Base-by-base conservation (phyloP, 805 yeast genomes). In the Candida broadrunensis region DNA sequence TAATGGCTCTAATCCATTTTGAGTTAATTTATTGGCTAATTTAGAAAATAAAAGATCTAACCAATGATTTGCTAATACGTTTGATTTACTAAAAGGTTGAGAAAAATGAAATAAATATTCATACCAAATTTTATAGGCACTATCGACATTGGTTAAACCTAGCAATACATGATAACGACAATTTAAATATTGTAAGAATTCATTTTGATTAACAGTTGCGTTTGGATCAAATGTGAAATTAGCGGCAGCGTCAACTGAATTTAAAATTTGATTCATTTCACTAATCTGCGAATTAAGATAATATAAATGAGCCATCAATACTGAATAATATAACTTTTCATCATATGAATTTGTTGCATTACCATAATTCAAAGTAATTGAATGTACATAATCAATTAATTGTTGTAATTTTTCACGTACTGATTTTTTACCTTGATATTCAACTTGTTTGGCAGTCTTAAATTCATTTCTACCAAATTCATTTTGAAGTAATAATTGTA, bases 41-140 rank as follows among this genome's bases (percentile, higher is more conserved):
- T 45, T 47, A 19, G 33, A 46, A 41, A 53, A 55, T 24, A 69
- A 46, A 15, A 56, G 45, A 15, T 58, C 62, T 9, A 60, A 48
- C 75, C 75, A 70, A 27, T 54, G 44, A 35, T 56, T 58, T 5
- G 64, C 65, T 3, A 67, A 61, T 9, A 67, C 58, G 32, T 64
- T 61, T 11, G 65, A 55, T 43, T 58, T 59, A 6, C 39, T 40
- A 41, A 60, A 60, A 16, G 57, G 59, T 19, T 34, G 41, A 6
- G 47, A 41, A 39, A 54, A 48, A 20, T 51, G 38, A 18, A 36
- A 36, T 37, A 69, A 54, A 43, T 52, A 69, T 15, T 58, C 63
- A 12, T 50, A 40, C 68, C 70, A 65, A 16, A 55, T 41, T n/a
- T 51, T 45, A 30, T 42, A 39, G 15, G 52, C 42, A 24, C 46